Conservation (phyloP, 805 yeast genomes). For the Saitoella complicata region DNA sequence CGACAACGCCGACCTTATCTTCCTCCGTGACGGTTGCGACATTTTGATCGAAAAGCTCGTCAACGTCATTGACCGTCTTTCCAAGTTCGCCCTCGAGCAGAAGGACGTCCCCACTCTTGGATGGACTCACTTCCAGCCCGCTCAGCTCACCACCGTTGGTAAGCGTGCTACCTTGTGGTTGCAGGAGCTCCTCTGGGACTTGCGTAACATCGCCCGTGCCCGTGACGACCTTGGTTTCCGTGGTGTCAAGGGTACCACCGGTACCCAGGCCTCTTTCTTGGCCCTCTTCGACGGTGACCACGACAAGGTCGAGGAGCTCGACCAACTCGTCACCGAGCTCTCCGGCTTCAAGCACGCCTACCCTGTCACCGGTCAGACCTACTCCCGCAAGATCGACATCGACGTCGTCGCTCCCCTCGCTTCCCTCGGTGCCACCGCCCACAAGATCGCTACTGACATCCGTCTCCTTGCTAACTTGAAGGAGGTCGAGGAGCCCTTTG, state of each 20-base stretch:
- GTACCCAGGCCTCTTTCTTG: slow-evolving; percentile 94
- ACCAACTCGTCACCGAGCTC: slow-evolving; percentile 79
- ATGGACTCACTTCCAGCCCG: slow-evolving; percentile 99
- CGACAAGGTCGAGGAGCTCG: slow-evolving; percentile 86
- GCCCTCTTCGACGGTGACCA: slow-evolving; percentile 93
- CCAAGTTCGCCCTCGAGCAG: slow-evolving; percentile 75
- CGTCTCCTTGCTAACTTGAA: slow-evolving; percentile 90
- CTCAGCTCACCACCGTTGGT: slow-evolving; percentile 96
- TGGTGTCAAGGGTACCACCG: slow-evolving; percentile 98
- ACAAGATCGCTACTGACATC: slow-evolving; percentile 94
- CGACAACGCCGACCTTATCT: slow-evolving; percentile 94
- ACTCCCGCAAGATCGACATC: slow-evolving; percentile 92
- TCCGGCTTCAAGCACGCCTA: slow-evolving; percentile 88
- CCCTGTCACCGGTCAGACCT: slow-evolving; percentile 98
- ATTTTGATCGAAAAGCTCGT: slow-evolving; percentile 85
- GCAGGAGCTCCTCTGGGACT: slow-evolving; percentile 95
- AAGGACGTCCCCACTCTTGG: slow-evolving; percentile 95
- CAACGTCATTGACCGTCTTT: slow-evolving; percentile 81
- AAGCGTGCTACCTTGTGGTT: slow-evolving; percentile 96
- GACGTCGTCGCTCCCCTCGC: slow-evolving; percentile 86
- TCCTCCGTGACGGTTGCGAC: slow-evolving; percentile 90
- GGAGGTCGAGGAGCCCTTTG: slow-evolving; percentile 97
- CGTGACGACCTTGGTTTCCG: slow-evolving; percentile 91
- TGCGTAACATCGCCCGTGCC: slow-evolving; percentile 88
- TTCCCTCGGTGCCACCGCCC: slow-evolving; percentile 89